Conservation (phyloP, 352 stramenopile genomes). For the Phytophthora macrochlamydospora region DNA sequence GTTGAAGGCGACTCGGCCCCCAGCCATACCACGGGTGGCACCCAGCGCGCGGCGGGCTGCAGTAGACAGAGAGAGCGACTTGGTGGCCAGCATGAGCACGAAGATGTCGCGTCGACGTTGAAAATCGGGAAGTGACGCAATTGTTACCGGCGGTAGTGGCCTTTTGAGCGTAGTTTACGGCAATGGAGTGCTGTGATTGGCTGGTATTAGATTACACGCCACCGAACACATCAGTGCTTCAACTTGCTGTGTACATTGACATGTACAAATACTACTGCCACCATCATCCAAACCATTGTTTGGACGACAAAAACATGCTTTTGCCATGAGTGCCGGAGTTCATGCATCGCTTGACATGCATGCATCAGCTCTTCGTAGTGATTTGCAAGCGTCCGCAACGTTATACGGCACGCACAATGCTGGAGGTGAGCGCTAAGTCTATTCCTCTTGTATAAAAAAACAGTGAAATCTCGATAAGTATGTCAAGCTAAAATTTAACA, state of each 20-base stretch:
- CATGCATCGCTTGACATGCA: too few species aligned
- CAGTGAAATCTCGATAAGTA: too few species aligned
- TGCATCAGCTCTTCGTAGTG: too few species aligned
- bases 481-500: too few species aligned
- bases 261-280: constrained; percentile 1
- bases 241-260: background rate
- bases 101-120: constrained; percentile 21
- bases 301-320: background rate
- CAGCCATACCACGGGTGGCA: constrained; percentile 49
- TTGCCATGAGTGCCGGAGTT: too few species aligned
- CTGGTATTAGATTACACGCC: constrained; percentile 3
- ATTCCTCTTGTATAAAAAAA: too few species aligned
- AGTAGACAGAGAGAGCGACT: constrained; percentile 29
- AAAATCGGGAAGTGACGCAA: constrained; percentile 23
- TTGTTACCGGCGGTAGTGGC: constrained; percentile 15
- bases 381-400: too few species aligned
- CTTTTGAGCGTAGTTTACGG: constrained; percentile 16
- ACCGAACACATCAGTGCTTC: background rate
- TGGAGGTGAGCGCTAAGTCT: too few species aligned
- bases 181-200: constrained; percentile 31
- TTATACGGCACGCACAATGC: too few species aligned
- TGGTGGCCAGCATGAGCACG: constrained; percentile 29
- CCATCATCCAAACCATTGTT: constrained; percentile 9
- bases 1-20: constrained; percentile 63
- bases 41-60: constrained; percentile 25